phyloP scores from a whole-genome alignment of 768 basidiomycete genomes.

The Naganishia vaughanmartiniae region DNA sequence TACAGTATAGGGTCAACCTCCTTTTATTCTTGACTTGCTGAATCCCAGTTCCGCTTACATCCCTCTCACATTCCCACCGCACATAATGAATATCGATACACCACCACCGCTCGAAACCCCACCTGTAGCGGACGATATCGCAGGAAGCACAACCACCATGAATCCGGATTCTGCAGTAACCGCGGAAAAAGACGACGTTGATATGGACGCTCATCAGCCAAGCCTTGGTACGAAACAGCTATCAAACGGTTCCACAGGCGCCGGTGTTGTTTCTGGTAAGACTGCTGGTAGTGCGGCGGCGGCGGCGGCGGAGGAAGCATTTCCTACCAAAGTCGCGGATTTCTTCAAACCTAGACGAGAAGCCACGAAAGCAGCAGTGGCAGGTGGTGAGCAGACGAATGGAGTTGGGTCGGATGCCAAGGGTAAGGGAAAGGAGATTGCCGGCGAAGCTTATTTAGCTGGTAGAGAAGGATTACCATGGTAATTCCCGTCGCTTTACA shows the following conservation, averaged over 20 bases:
- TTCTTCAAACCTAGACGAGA: constrained; percentile 19
- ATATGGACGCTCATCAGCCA: constrained; percentile 23
- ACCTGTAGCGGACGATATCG: not conserved
- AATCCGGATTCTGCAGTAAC: not conserved
- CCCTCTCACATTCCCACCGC: not conserved
- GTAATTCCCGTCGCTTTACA: constrained; percentile 54
- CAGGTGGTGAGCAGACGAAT: constrained; percentile 6
- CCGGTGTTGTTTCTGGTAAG: constrained; percentile 15
- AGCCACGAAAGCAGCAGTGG: not conserved
- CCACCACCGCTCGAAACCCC: constrained; percentile 24
- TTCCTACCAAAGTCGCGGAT: constrained; percentile 10
- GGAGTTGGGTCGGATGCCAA: constrained; percentile 18
- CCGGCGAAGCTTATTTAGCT: constrained; percentile 51
- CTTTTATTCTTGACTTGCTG: not conserved
- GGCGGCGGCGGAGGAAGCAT: constrained; percentile 4
- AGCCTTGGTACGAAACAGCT: constrained; percentile 14
- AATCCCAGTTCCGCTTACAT: not conserved
- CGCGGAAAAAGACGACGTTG: constrained; percentile 16
- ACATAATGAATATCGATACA: constrained; percentile 30
- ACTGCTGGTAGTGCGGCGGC: not conserved
- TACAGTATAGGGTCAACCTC: not conserved
- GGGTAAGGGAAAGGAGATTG: constrained; percentile 33
- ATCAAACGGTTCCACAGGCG: constrained; percentile 5
- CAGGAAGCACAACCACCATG: not conserved
- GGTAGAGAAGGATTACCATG: constrained; percentile 84